Conservation (phyloP, 1,284 basidiomycete genomes). For the Coriolopsis trogii region DNA sequence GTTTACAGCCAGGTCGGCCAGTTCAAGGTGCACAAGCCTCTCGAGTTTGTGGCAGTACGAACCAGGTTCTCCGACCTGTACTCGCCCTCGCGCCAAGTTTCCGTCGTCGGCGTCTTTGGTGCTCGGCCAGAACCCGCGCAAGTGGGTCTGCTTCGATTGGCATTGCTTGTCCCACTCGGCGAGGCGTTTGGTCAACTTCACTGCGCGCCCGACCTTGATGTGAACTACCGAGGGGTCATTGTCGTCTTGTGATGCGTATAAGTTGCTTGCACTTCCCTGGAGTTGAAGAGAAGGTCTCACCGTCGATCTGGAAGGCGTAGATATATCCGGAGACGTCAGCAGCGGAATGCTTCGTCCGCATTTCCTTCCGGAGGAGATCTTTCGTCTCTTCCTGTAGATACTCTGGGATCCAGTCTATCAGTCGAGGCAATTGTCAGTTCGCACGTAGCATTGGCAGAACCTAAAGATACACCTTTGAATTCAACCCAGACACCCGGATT, state of each 20-base stretch:
- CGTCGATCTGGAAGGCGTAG: slow-evolving; percentile 76
- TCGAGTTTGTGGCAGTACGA: slow-evolving; percentile 53
- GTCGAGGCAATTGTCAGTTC: neutral
- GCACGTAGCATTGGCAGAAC: too few relatives aligned
- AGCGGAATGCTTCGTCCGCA: slow-evolving; percentile 64
- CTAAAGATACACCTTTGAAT: slow-evolving; percentile 48
- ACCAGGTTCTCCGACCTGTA: slow-evolving; percentile 57
- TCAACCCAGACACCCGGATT: slow-evolving; percentile 42
- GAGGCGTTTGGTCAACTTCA: slow-evolving; percentile 51
- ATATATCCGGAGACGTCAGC: slow-evolving; percentile 74
- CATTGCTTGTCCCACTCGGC: slow-evolving; percentile 78
- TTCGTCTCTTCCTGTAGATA: slow-evolving; percentile 68
- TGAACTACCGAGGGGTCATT: slow-evolving; percentile 36
- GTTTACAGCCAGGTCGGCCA: slow-evolving; percentile 64
- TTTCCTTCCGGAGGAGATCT: slow-evolving; percentile 63
- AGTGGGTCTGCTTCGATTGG: slow-evolving; percentile 49
- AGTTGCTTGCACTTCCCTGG: neutral
- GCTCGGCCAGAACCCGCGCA: slow-evolving; percentile 56
- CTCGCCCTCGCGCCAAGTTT: slow-evolving; percentile 46
- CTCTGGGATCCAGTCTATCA: slow-evolving; percentile 66
- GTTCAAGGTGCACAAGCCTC: slow-evolving; percentile 74
- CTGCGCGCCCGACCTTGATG: slow-evolving; percentile 56
- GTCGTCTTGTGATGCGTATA: slow-evolving; percentile 31
- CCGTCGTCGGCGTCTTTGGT: slow-evolving; percentile 36
- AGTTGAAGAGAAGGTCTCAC: slow-evolving; percentile 45